Percentiles rank a stretch among this genome's conserved stretches.
phyloP scores from a whole-genome alignment of 2,329 filamentous ascomycete species.

The Plectosphaerella cucumerina region DNA sequence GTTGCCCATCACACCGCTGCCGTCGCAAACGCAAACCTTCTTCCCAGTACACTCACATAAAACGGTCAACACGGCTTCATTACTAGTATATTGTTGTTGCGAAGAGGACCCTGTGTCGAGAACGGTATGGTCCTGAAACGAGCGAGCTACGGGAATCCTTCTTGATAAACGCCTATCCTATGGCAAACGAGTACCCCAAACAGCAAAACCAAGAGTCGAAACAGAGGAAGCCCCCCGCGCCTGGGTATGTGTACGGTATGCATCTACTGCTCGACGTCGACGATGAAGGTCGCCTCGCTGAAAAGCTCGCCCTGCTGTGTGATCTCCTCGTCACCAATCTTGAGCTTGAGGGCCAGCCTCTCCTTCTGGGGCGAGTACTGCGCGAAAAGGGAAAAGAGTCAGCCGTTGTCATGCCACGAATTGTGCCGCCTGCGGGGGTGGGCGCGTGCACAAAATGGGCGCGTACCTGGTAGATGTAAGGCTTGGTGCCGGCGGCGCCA shows the following conservation, averaged over 20 bases:
- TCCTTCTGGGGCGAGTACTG: constrained; percentile 67
- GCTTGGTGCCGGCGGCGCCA: constrained; percentile 83
- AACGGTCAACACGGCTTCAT: no score
- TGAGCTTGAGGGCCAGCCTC: constrained; percentile 71
- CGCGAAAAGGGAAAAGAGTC: background rate
- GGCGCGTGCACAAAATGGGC: background rate
- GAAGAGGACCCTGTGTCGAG: constrained; percentile 9
- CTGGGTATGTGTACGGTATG: background rate
- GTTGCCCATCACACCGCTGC: no score
- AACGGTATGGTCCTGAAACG: constrained; percentile 4
- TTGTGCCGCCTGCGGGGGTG: background rate
- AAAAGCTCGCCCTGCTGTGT: constrained; percentile 77
- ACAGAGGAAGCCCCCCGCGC: no score
- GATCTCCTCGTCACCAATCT: constrained; percentile 75
- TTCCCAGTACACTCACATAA: no score
- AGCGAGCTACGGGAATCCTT: constrained; percentile 6
- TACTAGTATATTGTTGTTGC: constrained; percentile 10
- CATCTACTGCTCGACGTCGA: constrained; percentile 16
- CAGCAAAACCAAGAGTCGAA: no score
- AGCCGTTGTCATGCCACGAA: background rate
- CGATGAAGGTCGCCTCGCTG: constrained; percentile 92
- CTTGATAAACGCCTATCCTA: constrained; percentile 11
- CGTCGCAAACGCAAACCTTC: no score
- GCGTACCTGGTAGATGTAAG: constrained; percentile 92
- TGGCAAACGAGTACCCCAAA: constrained; percentile 7